Evolutionary conservation across 208 protist genomes (phyloP).

Genomic region (Leishmania tarentolae): DNA sequence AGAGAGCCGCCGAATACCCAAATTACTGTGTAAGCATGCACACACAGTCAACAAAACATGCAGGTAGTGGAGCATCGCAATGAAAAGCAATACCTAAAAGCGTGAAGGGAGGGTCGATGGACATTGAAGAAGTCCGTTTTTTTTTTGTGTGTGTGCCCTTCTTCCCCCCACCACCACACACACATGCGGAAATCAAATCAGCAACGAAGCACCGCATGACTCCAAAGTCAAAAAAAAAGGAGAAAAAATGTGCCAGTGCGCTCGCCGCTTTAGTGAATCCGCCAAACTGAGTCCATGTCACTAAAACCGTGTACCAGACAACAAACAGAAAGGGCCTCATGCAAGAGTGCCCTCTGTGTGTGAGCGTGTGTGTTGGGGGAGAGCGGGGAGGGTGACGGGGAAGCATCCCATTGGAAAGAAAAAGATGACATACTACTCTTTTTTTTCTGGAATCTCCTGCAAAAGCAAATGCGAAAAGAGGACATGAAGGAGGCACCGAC

Average conservation of each 20-base stretch:
- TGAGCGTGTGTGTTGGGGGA: no score
- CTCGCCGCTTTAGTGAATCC: background rate
- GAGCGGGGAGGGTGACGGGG: no score
- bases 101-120: background rate
- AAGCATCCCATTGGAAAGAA: background rate
- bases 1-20: background rate
- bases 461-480: no score
- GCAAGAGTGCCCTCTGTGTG: background rate
- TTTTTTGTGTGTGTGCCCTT: background rate
- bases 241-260: background rate
- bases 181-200: background rate
- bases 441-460: background rate
- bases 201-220: background rate
- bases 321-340: background rate
- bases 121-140: background rate
- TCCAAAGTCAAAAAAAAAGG: background rate
- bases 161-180: no score
- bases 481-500: background rate
- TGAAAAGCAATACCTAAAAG: background rate
- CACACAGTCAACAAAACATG: background rate
- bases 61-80: background rate
- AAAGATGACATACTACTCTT: background rate
- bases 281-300: background rate
- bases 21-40: no score
- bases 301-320: background rate